Conservation (phyloP, 208 protist genomes). For the Leishmania aethiopica region DNA sequence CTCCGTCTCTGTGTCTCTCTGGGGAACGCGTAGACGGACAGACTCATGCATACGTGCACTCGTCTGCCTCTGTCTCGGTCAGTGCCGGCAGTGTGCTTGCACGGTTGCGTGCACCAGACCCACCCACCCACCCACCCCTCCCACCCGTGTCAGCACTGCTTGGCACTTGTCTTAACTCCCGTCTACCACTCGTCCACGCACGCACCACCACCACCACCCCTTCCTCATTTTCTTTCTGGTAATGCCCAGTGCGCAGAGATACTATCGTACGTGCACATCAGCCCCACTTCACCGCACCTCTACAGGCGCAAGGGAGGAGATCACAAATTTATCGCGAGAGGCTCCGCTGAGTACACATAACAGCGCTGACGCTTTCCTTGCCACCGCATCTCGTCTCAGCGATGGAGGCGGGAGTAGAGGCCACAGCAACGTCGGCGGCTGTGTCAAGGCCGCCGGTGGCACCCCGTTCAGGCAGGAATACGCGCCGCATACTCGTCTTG, state of each 20-base stretch:
- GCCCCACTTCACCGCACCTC: background rate
- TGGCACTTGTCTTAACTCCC: background rate
- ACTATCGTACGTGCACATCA: background rate
- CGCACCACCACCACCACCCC: background rate
- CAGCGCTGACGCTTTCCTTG: background rate
- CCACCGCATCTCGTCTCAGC: background rate
- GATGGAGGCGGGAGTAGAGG: background rate
- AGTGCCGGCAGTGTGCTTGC: background rate
- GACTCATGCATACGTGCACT: background rate
- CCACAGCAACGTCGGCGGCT: background rate
- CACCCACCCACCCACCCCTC: background rate
- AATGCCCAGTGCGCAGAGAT: background rate
- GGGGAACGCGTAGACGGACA: background rate
- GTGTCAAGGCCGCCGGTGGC: background rate
- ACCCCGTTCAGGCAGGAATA: background rate
- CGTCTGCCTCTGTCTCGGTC: background rate
- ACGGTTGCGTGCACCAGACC: background rate
- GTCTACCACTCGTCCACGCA: background rate
- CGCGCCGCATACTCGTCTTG: slow-evolving; percentile 69
- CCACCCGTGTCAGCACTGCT: background rate
- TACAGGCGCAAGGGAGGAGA: background rate
- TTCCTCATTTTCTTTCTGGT: background rate
- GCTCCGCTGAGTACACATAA: background rate
- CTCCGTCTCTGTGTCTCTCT: background rate
- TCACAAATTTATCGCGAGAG: background rate